Conservation (phyloP, 2,329 filamentous ascomycete species). For the Fusarium xylarioides region DNA sequence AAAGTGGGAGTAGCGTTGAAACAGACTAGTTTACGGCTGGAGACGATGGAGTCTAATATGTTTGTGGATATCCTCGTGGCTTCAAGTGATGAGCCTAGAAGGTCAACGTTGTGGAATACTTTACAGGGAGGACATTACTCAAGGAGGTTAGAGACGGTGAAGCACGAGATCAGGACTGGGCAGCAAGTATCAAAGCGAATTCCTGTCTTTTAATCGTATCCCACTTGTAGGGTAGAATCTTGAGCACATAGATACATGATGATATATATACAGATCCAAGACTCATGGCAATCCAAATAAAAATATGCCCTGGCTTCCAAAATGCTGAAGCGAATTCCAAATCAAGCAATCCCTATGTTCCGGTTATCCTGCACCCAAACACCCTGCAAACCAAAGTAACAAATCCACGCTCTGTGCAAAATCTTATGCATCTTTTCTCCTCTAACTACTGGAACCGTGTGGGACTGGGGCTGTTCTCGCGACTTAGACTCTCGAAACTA, state of each 20-base stretch:
- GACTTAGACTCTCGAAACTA: constrained; percentile 60
- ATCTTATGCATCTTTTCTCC: neutral
- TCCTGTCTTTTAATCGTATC: neutral
- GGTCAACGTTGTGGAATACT: neutral
- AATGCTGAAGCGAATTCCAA: constrained; percentile 6
- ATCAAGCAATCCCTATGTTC: constrained; percentile 5
- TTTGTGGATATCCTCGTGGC: neutral
- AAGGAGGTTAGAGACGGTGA: neutral
- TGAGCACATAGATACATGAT: constrained; percentile 18
- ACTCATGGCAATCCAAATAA: constrained; percentile 1
- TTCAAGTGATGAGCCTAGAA: neutral
- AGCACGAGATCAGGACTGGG: neutral
- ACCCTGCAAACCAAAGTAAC: constrained; percentile 24
- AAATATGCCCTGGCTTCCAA: constrained; percentile 16
- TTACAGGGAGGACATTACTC: neutral
- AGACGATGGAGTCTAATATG: neutral
- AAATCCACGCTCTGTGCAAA: neutral
- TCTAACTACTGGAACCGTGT: constrained; percentile 20
- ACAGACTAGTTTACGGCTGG: neutral
- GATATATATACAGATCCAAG: constrained; percentile 22
- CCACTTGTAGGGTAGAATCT: neutral
- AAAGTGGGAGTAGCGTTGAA: neutral
- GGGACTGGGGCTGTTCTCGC: constrained; percentile 56
- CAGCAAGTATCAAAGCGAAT: neutral
- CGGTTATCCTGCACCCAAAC: constrained; percentile 26